Percentiles rank a stretch among this genome's conserved stretches.
Conservation (phyloP, 805 yeast genomes). For the Ogataea saltuana region DNA sequence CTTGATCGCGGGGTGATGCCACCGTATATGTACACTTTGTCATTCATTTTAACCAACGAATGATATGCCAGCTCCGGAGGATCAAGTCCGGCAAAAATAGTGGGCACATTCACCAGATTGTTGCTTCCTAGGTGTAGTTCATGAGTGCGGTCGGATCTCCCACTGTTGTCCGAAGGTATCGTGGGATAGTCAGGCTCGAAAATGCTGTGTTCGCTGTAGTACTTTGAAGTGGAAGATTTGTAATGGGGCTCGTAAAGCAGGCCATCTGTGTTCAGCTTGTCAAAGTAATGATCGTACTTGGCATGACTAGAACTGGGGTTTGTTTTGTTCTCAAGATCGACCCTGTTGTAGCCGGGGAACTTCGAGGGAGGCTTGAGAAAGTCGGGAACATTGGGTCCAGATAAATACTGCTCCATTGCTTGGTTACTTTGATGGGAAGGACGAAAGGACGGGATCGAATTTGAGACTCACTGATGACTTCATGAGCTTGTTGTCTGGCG, state of each 20-base stretch:
- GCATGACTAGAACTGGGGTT: constrained; percentile 6
- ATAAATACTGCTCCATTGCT: constrained; percentile 26
- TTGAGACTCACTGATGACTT: no score
- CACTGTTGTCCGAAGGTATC: not conserved
- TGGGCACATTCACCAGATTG: constrained; percentile 34
- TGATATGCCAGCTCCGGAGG: constrained; percentile 48
- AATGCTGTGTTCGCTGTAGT: constrained; percentile 25
- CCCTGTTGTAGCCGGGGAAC: constrained; percentile 20
- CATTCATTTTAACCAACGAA: constrained; percentile 40
- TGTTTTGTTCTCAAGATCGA: constrained; percentile 5
- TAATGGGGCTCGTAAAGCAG: constrained; percentile 22
- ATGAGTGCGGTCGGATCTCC: not conserved
- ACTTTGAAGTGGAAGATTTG: constrained; percentile 23
- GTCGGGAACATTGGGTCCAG: constrained; percentile 24
- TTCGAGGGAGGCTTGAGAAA: constrained; percentile 21
- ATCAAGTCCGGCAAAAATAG: constrained; percentile 40
- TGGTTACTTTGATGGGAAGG: not conserved
- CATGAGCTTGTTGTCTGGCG: no score
- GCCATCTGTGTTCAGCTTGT: constrained; percentile 28
- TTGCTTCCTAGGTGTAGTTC: constrained; percentile 15
- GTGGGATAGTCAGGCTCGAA: constrained; percentile 13
- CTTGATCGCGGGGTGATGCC: constrained; percentile 38
- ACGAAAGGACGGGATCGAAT: not conserved
- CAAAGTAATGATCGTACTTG: constrained; percentile 28
- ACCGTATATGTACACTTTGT: constrained; percentile 44